Evolutionary conservation across 441 rosid species (phyloP).

Genomic region (Biscutella auriculata): DNA sequence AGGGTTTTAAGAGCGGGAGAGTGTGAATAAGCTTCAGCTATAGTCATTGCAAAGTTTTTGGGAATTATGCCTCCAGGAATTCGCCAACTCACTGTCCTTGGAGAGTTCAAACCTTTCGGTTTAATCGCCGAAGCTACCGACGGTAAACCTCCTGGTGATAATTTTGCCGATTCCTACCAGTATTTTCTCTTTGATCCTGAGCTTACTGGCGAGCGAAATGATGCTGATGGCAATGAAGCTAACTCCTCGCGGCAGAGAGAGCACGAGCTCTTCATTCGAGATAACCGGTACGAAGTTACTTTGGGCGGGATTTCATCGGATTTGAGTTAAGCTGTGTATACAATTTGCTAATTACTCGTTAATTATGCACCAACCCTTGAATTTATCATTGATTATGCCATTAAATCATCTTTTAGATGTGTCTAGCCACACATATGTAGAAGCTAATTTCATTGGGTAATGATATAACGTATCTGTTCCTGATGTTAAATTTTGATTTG

Average conservation of each 20-base stretch:
- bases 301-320: background rate
- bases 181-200: constrained; percentile 75
- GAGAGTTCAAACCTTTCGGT: constrained; percentile 94
- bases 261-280: constrained; percentile 84
- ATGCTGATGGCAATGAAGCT: constrained; percentile 24
- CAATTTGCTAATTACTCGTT: background rate
- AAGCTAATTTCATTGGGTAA: background rate
- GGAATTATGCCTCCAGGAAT: constrained; percentile 45
- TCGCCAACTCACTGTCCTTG: constrained; percentile 65
- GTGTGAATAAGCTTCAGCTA: background rate
- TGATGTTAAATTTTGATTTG: background rate
- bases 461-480: background rate
- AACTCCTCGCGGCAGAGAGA: constrained; percentile 35
- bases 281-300: constrained; percentile 39
- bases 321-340: background rate
- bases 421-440: background rate
- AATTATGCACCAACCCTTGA: background rate
- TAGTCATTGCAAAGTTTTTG: background rate
- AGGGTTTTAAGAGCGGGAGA: constrained; percentile 15
- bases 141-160: constrained; percentile 38
- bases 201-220: constrained; percentile 36
- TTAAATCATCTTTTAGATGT: background rate
- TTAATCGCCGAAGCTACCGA: constrained; percentile 80
- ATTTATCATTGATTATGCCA: background rate
- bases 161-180: constrained; percentile 41